Evolutionary conservation across 495 filamentous ascomycete species (phyloP).

Genomic region (Podospora australis): DNA sequence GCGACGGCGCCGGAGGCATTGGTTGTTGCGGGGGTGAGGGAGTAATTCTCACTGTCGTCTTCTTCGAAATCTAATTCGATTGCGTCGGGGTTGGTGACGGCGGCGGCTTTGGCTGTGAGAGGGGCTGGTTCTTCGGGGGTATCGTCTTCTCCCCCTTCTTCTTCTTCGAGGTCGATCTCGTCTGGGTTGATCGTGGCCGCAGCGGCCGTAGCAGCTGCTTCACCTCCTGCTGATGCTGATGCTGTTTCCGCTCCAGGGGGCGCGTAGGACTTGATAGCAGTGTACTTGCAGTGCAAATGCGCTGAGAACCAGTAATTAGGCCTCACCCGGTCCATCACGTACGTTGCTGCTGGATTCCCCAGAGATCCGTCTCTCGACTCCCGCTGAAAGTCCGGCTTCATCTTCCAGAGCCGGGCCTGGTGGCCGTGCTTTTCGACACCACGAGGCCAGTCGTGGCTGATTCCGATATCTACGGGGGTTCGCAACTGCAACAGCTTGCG

Average conservation of each 20-base stretch:
- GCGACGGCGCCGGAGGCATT: not conserved
- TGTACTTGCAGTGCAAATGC: slow-evolving; percentile 82
- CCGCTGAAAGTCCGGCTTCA: slow-evolving; percentile 63
- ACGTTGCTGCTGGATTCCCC: slow-evolving; percentile 69
- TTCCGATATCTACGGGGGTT: slow-evolving; percentile 77
- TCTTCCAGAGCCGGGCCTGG: slow-evolving; percentile 50
- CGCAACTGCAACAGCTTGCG: slow-evolving; percentile 81
- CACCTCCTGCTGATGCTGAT: slow-evolving; percentile 2
- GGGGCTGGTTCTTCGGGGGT: not conserved
- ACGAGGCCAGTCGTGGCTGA: slow-evolving; percentile 94
- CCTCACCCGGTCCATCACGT: slow-evolving; percentile 71
- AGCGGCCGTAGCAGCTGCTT: not conserved
- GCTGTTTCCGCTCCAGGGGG: slow-evolving; percentile 6
- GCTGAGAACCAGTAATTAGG: slow-evolving; percentile 91
- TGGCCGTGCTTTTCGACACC: slow-evolving; percentile 72
- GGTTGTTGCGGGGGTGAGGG: too few species aligned
- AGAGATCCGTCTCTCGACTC: slow-evolving; percentile 69
- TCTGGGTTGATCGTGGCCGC: not conserved
- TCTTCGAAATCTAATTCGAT: slow-evolving; percentile 15
- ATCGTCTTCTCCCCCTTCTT: not conserved
- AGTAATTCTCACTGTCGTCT: slow-evolving; percentile 4
- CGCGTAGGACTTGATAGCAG: slow-evolving; percentile 63
- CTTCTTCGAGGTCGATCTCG: not conserved
- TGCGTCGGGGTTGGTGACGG: slow-evolving; percentile 8
- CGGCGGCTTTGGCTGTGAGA: too few species aligned